Conservation (phyloP, 352 stramenopile species). For the Thraustochytrium striatum region DNA sequence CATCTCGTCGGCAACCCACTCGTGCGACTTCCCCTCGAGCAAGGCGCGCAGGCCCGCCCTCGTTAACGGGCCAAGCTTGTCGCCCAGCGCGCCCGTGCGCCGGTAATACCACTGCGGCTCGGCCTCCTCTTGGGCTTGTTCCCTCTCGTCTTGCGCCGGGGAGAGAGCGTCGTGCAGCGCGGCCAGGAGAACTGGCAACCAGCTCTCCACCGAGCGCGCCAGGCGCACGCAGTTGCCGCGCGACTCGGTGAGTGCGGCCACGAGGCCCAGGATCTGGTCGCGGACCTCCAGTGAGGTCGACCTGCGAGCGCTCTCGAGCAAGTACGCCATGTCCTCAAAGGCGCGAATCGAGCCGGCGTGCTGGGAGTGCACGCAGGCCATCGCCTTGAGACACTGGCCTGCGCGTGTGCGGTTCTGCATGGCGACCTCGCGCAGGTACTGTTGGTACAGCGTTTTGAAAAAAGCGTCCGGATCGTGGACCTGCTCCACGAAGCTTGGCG, state of each 20-base stretch:
- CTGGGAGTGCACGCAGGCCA: conserved; percentile 43
- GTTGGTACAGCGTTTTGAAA: conserved; percentile 63
- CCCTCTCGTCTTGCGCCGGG: not conserved
- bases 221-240: not conserved
- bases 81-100: too few species aligned
- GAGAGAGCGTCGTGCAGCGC: not conserved
- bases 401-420: conserved; percentile 45
- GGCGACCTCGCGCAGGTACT: conserved; percentile 63
- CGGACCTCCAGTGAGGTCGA: not conserved
- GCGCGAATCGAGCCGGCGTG: conserved; percentile 27
- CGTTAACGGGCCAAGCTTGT: too few species aligned
- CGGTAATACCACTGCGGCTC: too few species aligned
- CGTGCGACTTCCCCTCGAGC: not conserved
- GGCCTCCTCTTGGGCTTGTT: too few species aligned
- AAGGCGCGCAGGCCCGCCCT: too few species aligned
- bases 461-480: conserved; percentile 58
- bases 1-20: not conserved
- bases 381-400: conserved; percentile 38
- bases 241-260: conserved; percentile 16
- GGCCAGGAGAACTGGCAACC: not conserved
- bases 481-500: not conserved
- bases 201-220: too few species aligned
- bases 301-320: not conserved
- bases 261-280: conserved; percentile 20
- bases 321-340: conserved; percentile 47